phyloP scores from a whole-genome alignment of 495 filamentous ascomycete genomes.

The Penicillium longicatenatum region DNA sequence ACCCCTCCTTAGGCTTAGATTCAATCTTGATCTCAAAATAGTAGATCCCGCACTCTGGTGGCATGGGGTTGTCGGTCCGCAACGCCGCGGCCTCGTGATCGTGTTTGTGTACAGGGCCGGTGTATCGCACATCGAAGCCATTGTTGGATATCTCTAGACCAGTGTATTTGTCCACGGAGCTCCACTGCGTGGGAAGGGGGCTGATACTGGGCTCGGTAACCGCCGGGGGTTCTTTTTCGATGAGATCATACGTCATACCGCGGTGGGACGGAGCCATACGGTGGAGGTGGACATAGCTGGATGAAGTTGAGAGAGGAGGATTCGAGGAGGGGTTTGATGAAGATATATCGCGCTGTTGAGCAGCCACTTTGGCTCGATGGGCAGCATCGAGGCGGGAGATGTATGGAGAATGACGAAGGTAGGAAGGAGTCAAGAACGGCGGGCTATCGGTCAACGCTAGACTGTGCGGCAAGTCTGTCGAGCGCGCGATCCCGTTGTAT shows the following conservation, averaged over 20 bases:
- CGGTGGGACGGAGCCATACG: slow-evolving; percentile 73
- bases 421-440: slow-evolving; percentile 76
- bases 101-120: slow-evolving; percentile 57
- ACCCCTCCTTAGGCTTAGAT: slow-evolving; percentile 86
- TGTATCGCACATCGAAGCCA: slow-evolving; percentile 78
- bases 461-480: slow-evolving; percentile 32
- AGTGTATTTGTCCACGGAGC: slow-evolving; percentile 69
- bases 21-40: slow-evolving; percentile 94
- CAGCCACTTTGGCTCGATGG: slow-evolving; percentile 61
- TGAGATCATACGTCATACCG: slow-evolving; percentile 82
- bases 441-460: slow-evolving; percentile 32
- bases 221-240: slow-evolving; percentile 69
- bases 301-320: slow-evolving; percentile 61
- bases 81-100: slow-evolving; percentile 86
- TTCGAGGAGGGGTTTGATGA: slow-evolving; percentile 37
- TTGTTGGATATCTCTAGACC: slow-evolving; percentile 73
- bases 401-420: slow-evolving; percentile 76
- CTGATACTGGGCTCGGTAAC: slow-evolving; percentile 55
- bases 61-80: slow-evolving; percentile 86
- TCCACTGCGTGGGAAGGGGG: slow-evolving; percentile 83
- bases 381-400: slow-evolving; percentile 71
- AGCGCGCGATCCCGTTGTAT: slow-evolving; percentile 52
- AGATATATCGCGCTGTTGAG: slow-evolving; percentile 49
- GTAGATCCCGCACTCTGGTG: slow-evolving; percentile 89
- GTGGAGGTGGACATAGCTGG: slow-evolving; percentile 63